Conservation (phyloP, 495 filamentous ascomycete genomes). For the Xylaria scruposa region DNA sequence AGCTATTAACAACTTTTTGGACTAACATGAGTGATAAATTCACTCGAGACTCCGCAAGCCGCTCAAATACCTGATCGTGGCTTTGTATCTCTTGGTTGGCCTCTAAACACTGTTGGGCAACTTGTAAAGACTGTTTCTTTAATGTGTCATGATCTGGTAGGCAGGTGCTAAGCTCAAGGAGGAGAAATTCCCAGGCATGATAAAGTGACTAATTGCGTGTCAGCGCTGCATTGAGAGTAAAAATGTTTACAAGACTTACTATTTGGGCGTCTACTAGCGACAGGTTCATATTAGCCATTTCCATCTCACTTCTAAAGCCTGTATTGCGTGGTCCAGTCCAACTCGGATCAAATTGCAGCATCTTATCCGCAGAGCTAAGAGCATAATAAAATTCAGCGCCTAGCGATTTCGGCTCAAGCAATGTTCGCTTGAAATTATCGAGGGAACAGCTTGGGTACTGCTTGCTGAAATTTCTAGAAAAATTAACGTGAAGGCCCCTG, state of each 20-base stretch:
- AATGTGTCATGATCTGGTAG: constrained; percentile 66
- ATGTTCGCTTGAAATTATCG: constrained; percentile 77
- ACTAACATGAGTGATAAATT: constrained; percentile 79
- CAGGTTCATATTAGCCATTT: constrained; percentile 85
- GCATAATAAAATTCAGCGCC: constrained; percentile 85
- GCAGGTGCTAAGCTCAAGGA: constrained; percentile 79
- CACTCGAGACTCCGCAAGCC: constrained; percentile 71
- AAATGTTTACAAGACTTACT: constrained; percentile 57
- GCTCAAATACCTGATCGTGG: constrained; percentile 74
- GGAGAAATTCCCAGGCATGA: constrained; percentile 86
- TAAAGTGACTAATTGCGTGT: constrained; percentile 66
- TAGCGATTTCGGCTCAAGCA: constrained; percentile 64
- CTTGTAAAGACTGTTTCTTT: constrained; percentile 66
- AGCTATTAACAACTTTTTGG: constrained; percentile 72
- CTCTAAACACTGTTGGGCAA: constrained; percentile 74
- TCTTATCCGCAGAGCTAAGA: constrained; percentile 69
- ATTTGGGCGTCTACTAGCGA: constrained; percentile 91
- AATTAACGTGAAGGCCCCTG: constrained; percentile 79
- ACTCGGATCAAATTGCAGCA: constrained; percentile 75
- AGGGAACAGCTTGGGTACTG: constrained; percentile 74
- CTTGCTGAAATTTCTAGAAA: constrained; percentile 81
- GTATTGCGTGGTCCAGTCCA: constrained; percentile 72
- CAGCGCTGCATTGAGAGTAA: constrained; percentile 39
- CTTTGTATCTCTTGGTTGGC: constrained; percentile 70
- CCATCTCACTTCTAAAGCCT: constrained; percentile 81